A percentile compares a stretch with the other conserved stretches of the same genome.
phyloP scores from a whole-genome alignment of 2,329 filamentous ascomycete genomes.

The Seiridium cupressi region DNA sequence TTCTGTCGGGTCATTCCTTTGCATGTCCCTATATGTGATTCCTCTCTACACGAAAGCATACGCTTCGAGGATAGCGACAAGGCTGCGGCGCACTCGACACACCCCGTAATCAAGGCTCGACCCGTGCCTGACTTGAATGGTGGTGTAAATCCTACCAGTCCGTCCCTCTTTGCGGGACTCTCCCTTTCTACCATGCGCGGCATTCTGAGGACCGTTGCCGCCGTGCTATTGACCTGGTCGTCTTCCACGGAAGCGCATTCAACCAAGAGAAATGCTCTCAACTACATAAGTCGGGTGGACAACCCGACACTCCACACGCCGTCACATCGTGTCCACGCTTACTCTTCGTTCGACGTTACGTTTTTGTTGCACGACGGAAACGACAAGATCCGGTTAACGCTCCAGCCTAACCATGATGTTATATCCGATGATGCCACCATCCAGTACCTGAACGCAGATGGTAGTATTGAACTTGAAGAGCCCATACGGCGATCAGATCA shows the following conservation, averaged over 20 bases:
- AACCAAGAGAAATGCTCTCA: conserved; percentile 71
- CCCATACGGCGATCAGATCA: conserved; percentile 70
- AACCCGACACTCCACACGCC: conserved; percentile 76
- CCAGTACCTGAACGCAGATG: conserved; percentile 70
- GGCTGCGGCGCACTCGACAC: not conserved
- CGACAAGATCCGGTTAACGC: conserved; percentile 71
- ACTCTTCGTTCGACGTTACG: conserved; percentile 80
- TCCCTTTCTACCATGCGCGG: conserved; percentile 25
- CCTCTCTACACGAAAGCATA: not conserved
- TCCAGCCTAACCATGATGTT: conserved; percentile 91
- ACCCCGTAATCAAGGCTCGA: not conserved
- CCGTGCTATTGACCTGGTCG: conserved; percentile 26
- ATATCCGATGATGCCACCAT: conserved; percentile 74
- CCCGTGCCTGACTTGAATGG: conserved; percentile 17
- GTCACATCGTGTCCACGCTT: conserved; percentile 74
- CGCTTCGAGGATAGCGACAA: not conserved
- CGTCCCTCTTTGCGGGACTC: conserved; percentile 21
- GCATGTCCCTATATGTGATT: not conserved
- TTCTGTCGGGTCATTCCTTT: not conserved
- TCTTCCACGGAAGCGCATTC: conserved; percentile 59
- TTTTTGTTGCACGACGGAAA: conserved; percentile 70
- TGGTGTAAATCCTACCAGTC: conserved; percentile 16
- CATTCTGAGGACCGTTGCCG: conserved; percentile 23
- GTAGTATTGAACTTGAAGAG: conserved; percentile 64
- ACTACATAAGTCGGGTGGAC: conserved; percentile 69